Conservation (phyloP, 2,329 filamentous ascomycete genomes). For the Epichloe festucae region DNA sequence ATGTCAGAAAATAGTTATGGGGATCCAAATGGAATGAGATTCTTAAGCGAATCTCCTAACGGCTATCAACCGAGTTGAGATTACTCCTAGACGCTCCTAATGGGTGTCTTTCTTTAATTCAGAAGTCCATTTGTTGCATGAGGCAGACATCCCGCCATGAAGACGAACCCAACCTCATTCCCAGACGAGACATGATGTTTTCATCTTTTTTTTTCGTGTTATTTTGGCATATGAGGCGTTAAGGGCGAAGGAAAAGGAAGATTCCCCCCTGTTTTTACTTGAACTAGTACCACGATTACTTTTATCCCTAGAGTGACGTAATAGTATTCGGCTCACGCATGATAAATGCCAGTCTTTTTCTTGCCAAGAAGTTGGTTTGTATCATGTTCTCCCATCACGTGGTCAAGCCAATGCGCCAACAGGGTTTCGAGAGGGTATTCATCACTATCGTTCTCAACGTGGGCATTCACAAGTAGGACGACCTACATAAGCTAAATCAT, state of each 20-base stretch:
- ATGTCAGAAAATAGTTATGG: conserved; percentile 15
- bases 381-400: too few relatives aligned
- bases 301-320: background rate
- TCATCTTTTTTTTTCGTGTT: background rate
- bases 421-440: too few relatives aligned
- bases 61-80: conserved; percentile 8
- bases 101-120: background rate
- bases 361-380: too few relatives aligned
- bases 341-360: too few relatives aligned
- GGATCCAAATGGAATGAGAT: conserved; percentile 9
- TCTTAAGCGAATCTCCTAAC: conserved; percentile 12
- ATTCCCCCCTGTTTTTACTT: conserved; percentile 13
- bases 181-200: background rate
- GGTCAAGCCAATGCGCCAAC: too few relatives aligned
- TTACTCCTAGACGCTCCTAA: background rate
- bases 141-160: background rate
- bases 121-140: background rate
- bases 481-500: too few relatives aligned
- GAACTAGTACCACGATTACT: background rate
- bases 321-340: background rate
- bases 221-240: conserved; percentile 12
- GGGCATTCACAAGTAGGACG: too few relatives aligned
- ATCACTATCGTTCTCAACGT: too few relatives aligned
- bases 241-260: conserved; percentile 9
- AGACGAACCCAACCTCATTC: background rate